These are phyloP conservation scores for Raphanus sativus DNA, from an alignment of 345 rosid genomes.

Conservation along the genomic window DNA sequence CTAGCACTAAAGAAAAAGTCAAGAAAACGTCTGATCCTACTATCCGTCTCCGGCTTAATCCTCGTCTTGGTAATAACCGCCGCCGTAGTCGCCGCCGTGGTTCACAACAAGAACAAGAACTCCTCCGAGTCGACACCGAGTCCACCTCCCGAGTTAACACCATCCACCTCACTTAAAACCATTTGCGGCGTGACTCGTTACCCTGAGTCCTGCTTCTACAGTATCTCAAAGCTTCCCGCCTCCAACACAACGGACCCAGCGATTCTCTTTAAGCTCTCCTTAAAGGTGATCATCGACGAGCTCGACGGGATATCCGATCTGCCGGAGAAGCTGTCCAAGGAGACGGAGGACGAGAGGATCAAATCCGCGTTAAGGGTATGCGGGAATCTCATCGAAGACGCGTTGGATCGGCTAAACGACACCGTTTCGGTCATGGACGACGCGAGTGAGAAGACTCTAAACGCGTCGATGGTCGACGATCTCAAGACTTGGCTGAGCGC, in stretches of 20 bases:
- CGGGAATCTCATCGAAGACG: constrained; percentile 57
- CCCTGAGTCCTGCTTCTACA: constrained; percentile 60
- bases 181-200: constrained; percentile 70
- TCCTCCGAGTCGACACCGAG: constrained; percentile 23
- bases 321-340: constrained; percentile 33
- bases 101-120: constrained; percentile 39
- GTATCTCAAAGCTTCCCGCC: constrained; percentile 55
- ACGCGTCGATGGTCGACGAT: constrained; percentile 47
- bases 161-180: constrained; percentile 59
- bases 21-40: constrained; percentile 52
- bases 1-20: constrained; percentile 57
- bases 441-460: constrained; percentile 34
- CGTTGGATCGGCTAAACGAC: constrained; percentile 63
- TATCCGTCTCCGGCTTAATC: constrained; percentile 43
- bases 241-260: constrained; percentile 59
- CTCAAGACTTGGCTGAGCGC: constrained; percentile 81
- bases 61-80: constrained; percentile 49
- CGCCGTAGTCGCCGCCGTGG: constrained; percentile 51
- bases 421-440: constrained; percentile 49
- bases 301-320: constrained; percentile 40
- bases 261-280: constrained; percentile 57
- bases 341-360: constrained; percentile 38
- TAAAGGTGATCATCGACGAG: constrained; percentile 52
- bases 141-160: constrained; percentile 44
- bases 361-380: constrained; percentile 58